phyloP scores from a whole-genome alignment of 352 stramenopile genomes.

The Pythium insidiosum region DNA sequence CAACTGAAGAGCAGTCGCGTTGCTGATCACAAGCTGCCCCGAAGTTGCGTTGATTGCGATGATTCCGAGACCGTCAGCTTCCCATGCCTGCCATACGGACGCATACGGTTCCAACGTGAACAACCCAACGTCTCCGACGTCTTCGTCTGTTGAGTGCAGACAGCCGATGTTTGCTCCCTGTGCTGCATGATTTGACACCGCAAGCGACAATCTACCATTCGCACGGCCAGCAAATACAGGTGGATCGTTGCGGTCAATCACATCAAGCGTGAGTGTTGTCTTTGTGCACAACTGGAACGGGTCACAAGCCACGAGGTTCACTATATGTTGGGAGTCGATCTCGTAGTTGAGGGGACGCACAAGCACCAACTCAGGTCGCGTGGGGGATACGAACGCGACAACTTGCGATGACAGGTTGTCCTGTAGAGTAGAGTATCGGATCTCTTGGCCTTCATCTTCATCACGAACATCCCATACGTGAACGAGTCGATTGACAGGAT shows the following conservation, averaged over 20 bases:
- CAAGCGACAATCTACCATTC: neutral
- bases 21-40: slow-evolving; percentile 9
- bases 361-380: slow-evolving; percentile 9
- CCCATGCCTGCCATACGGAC: too few relatives aligned
- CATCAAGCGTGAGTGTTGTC: slow-evolving; percentile 1
- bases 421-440: slow-evolving; percentile 13
- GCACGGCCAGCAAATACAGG: slow-evolving; percentile 2
- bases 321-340: too few relatives aligned
- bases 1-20: slow-evolving; percentile 8
- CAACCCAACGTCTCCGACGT: slow-evolving; percentile 3
- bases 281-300: slow-evolving; percentile 13
- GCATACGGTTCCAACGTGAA: too few relatives aligned
- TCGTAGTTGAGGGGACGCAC: slow-evolving; percentile 13
- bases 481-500: slow-evolving; percentile 4
- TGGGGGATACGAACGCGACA: slow-evolving; percentile 9
- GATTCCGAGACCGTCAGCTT: slow-evolving; percentile 1
- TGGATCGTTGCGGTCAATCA: slow-evolving; percentile 17
- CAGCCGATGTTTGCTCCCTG: slow-evolving; percentile 1
- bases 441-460: slow-evolving; percentile 16
- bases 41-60: slow-evolving; percentile 10
- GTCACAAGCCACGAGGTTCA: slow-evolving; percentile 14
- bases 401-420: slow-evolving; percentile 9
- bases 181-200: slow-evolving; percentile 9
- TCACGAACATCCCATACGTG: slow-evolving; percentile 18
- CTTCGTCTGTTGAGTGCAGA: slow-evolving; percentile 11